Conservation (phyloP, 352 stramenopile species). For the Nothophytophthora sp. region DNA sequence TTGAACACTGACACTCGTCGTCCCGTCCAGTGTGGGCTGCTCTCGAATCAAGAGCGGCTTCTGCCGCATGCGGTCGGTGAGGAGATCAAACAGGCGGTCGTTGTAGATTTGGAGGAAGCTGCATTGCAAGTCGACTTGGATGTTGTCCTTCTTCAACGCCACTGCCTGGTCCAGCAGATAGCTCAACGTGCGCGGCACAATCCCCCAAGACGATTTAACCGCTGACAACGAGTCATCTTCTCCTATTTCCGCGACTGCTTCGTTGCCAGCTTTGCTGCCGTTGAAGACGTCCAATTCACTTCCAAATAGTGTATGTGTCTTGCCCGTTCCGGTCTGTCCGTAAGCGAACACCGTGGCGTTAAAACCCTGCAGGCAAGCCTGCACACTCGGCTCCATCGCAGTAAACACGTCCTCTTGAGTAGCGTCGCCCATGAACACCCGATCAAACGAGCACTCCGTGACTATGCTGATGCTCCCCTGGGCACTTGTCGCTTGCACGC, state of each 20-base stretch:
- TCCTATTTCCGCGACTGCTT: neutral
- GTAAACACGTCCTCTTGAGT: conserved; percentile 84
- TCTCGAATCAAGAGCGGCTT: conserved; percentile 76
- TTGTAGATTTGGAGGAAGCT: conserved; percentile 96
- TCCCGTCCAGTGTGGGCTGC: conserved; percentile 50
- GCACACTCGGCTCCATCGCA: conserved; percentile 61
- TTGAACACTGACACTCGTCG: conserved; percentile 56
- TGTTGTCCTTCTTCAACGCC: conserved; percentile 7
- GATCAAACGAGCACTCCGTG: conserved; percentile 74
- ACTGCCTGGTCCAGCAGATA: conserved; percentile 56
- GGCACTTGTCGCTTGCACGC: conserved; percentile 19
- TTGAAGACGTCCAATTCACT: conserved; percentile 23
- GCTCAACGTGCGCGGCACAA: conserved; percentile 77
- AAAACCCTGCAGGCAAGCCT: conserved; percentile 73
- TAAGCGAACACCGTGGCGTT: conserved; percentile 94
- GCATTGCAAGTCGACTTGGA: conserved; percentile 55
- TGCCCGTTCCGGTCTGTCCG: conserved; percentile 90
- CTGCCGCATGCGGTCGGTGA: conserved; percentile 68
- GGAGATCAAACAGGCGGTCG: conserved; percentile 91
- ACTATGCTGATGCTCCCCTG: conserved; percentile 32
- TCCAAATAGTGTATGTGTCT: conserved; percentile 93
- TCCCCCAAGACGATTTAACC: conserved; percentile 48
- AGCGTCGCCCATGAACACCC: conserved; percentile 60
- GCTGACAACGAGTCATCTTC: conserved; percentile 4
- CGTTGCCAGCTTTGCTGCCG: neutral